phyloP scores from a whole-genome alignment of 73 alveolate species.

The Paramecium sexaurelia region DNA sequence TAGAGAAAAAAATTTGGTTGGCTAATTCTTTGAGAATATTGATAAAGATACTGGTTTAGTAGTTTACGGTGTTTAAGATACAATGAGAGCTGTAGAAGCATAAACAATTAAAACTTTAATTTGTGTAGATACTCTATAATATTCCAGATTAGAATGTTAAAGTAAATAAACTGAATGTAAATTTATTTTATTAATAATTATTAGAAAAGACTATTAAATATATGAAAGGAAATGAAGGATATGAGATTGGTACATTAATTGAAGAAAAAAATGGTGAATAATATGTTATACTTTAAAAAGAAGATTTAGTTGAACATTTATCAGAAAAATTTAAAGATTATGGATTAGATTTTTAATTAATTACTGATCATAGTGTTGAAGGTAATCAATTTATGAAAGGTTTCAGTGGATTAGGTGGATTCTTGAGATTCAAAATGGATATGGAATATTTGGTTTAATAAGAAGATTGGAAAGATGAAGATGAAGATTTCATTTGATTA shows the following conservation, averaged over 20 bases:
- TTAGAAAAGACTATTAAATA: neutral
- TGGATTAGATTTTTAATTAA: conserved; percentile 95
- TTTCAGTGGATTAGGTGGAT: conserved; percentile 99
- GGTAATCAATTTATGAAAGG: conserved; percentile 98
- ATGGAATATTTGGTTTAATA: conserved; percentile 71
- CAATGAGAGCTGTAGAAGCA: conserved; percentile 96
- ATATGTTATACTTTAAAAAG: conserved; percentile 83
- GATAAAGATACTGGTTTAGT: conserved; percentile 96
- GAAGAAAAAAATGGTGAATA: conserved; percentile 86
- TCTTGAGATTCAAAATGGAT: conserved; percentile 95
- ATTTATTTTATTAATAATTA: neutral
- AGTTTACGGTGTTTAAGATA: conserved; percentile 97
- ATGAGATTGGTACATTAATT: conserved; percentile 72
- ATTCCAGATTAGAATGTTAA: conserved; percentile 37
- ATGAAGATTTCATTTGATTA: conserved; percentile 72
- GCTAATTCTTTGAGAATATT: conserved; percentile 96
- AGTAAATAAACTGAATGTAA: conserved; percentile 66
- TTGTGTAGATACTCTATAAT: conserved; percentile 90
- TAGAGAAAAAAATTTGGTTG: conserved; percentile 94
- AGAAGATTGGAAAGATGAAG: conserved; percentile 74
- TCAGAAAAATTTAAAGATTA: conserved; percentile 88
- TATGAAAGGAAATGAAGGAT: conserved; percentile 59
- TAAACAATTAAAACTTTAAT: conserved; percentile 93
- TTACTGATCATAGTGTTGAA: conserved; percentile 97
- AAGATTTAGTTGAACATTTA: conserved; percentile 95